Conservation (phyloP, 2,329 filamentous ascomycete genomes). For the Colletotrichum karsti region DNA sequence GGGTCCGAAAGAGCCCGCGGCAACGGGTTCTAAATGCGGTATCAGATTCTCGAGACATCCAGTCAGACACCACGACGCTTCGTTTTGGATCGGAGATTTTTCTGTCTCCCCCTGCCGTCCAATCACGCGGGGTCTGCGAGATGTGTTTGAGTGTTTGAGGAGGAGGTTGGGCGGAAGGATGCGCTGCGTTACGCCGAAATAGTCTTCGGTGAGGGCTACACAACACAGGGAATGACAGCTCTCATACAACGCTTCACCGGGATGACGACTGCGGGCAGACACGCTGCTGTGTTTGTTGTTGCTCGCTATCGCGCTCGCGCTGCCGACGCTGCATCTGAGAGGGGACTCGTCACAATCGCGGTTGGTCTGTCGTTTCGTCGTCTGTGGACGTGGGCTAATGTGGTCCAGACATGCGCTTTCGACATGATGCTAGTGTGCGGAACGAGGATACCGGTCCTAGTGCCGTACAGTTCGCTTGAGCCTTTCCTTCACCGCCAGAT, state of each 20-base stretch:
- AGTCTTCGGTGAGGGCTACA: neutral
- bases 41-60: constrained; percentile 9
- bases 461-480: neutral
- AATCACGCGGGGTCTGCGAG: neutral
- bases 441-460: neutral
- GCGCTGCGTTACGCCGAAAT: neutral
- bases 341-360: neutral
- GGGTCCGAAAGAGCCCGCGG: neutral
- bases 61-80: neutral
- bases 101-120: constrained; percentile 7
- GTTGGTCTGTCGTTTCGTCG: neutral
- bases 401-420: neutral
- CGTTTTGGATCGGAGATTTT: constrained; percentile 25
- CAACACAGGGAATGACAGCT: neutral
- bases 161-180: neutral
- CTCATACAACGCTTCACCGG: neutral
- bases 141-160: neutral
- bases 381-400: neutral
- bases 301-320: neutral
- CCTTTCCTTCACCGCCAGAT: constrained; percentile 21
- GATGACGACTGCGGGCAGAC: neutral
- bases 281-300: neutral
- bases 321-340: neutral
- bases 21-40: constrained; percentile 16
- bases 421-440: constrained; percentile 8